Percentiles rank a stretch among this genome's conserved stretches.
phyloP scores from a whole-genome alignment of 768 basidiomycete genomes.

The Mycena galopus region DNA sequence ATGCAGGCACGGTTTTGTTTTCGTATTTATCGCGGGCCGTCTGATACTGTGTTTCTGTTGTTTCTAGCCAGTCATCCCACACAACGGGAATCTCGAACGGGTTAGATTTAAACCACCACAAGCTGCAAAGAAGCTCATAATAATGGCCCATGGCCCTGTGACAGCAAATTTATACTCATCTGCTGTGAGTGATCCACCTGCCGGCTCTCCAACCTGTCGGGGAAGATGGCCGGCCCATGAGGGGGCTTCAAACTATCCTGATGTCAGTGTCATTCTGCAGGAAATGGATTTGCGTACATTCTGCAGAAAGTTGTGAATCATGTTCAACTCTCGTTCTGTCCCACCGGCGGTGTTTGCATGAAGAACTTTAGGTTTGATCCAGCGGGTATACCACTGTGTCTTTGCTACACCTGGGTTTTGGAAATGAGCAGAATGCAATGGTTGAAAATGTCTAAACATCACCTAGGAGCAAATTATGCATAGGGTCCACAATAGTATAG shows the following conservation, averaged over 20 bases:
- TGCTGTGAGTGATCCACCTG: constrained; percentile 40
- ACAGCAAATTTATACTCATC: constrained; percentile 42
- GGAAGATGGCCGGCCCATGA: constrained; percentile 40
- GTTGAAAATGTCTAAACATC: background rate
- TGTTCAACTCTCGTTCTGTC: background rate
- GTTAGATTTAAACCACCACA: too few species aligned
- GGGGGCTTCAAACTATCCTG: constrained; percentile 37
- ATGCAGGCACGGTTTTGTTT: too few species aligned
- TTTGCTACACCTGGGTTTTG: background rate
- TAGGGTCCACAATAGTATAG: background rate
- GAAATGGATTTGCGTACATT: background rate
- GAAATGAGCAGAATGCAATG: too few species aligned
- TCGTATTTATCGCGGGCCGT: too few species aligned
- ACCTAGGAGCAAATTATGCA: background rate
- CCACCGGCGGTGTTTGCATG: background rate
- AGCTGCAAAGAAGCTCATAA: too few species aligned
- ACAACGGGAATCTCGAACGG: too few species aligned
- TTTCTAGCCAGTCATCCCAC: too few species aligned
- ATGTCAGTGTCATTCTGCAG: too few species aligned
- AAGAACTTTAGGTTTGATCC: background rate
- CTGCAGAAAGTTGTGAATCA: background rate
- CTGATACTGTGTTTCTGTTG: too few species aligned
- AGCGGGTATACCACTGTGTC: background rate
- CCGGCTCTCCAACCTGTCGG: constrained; percentile 40
- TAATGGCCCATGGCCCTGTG: constrained; percentile 29